Evolutionary conservation across 208 protist genomes (phyloP).

Genomic region (Angomonas deanei): DNA sequence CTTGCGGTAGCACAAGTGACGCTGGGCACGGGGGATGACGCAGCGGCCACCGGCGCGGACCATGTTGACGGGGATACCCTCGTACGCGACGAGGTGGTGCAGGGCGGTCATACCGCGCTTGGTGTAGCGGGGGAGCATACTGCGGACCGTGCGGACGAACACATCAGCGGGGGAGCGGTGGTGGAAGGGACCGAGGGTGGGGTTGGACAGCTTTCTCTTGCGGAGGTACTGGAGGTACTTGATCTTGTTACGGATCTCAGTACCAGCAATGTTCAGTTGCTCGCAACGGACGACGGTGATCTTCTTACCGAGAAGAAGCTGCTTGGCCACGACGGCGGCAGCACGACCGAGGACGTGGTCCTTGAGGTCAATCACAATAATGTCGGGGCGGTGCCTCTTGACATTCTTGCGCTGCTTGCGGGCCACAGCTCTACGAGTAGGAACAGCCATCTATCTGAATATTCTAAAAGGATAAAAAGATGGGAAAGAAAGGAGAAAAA

Average conservation of each 20-base stretch:
- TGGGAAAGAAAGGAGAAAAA: not conserved
- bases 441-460: constrained; percentile 48
- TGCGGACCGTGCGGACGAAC: constrained; percentile 94
- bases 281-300: constrained; percentile 97
- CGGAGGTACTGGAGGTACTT: constrained; percentile 91
- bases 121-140: constrained; percentile 96
- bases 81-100: constrained; percentile 70
- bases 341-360: constrained; percentile 98
- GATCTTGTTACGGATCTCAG: constrained; percentile 98
- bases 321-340: constrained; percentile 96
- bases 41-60: constrained; percentile 55
- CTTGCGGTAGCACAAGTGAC: constrained; percentile 62
- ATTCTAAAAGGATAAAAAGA: constrained; percentile 5
- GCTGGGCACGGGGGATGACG: constrained; percentile 73
- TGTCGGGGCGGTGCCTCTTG: constrained; percentile 81
- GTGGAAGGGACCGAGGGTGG: constrained; percentile 96
- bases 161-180: constrained; percentile 96
- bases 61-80: constrained; percentile 73
- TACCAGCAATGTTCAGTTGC: constrained; percentile 94
- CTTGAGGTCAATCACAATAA: constrained; percentile 96
- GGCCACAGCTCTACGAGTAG: constrained; percentile 50
- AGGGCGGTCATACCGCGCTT: constrained; percentile 81
- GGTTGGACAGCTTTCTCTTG: constrained; percentile 98
- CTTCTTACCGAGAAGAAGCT: constrained; percentile 95
- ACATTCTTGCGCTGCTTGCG: constrained; percentile 65